Evolutionary conservation across 2,329 filamentous ascomycete species (phyloP), one percentile per base, ranked within the genome.

Genomic region (Lecanoromycetidae sp.): DNA sequence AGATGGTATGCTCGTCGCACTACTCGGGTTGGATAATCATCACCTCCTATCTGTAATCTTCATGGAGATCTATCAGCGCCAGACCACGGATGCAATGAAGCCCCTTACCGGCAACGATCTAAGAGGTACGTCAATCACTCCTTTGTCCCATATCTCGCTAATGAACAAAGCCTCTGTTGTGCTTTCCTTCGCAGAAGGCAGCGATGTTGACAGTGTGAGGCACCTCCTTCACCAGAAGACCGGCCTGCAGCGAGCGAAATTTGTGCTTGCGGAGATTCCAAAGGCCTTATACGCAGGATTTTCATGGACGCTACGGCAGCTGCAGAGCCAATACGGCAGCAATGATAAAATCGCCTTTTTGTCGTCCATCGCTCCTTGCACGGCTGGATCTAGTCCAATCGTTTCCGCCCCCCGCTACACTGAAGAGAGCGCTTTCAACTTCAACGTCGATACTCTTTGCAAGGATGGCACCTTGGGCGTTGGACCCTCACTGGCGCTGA

Each of bases 1-100:
- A 44, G 49, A 53, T 19, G 57, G 59, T 13, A 61, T 62, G 59
- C 52, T 62, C 6, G 51, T 57, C 10, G 58, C 58, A 30, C 42
- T 60, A 5, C 48, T 61, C 12, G 55, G 58, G 3, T 48, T 58
- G 20, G 53, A 60, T 30, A 47, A 52, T 5, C 44, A 53, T 7
- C 50, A 48, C 2, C 46, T 51, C 13, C 40, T 62, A 13, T 60
- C 55, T 4, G 52, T 55, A 17, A 54, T 50, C 20, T 62, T 59
- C 43, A 54, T 61, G 41, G 57, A 58, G 34, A 53, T 59, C 19
- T 36, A 46, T 20, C 36, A 52, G 36, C 46, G 50, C 15, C 53
- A 56, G 32, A 53, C 50, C 17, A 56, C 55, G 2, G 48, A 52
- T n/a, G 48, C 59, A 2, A 58, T 58, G 56, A 50, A 36, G 30